phyloP scores from a whole-genome alignment of 2,329 filamentous ascomycete genomes.

The Fusarium chuoi region DNA sequence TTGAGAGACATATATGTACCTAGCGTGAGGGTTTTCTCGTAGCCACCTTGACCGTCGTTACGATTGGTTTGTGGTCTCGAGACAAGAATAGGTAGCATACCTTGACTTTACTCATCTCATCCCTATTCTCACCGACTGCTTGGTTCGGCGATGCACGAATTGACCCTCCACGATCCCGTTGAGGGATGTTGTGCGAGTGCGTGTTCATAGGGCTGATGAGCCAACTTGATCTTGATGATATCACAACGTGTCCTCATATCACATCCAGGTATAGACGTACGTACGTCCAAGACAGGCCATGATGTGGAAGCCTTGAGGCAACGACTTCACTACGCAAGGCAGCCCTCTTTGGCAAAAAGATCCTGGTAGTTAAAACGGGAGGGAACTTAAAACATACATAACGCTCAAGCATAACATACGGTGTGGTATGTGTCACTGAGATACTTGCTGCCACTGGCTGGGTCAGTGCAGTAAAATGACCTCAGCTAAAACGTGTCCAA shows the following conservation, averaged over 20 bases:
- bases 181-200: neutral
- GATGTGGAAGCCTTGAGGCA: conserved; percentile 34
- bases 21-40: conserved; percentile 27
- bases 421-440: neutral
- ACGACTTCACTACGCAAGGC: conserved; percentile 22
- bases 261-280: neutral
- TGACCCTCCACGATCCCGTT: conserved; percentile 2
- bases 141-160: conserved; percentile 2
- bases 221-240: neutral
- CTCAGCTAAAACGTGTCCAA: neutral
- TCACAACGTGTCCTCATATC: conserved; percentile 13
- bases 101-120: neutral
- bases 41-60: neutral
- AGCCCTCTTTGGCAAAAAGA: conserved; percentile 12
- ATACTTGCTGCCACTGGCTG: too few species aligned
- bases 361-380: neutral
- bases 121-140: conserved; percentile 4
- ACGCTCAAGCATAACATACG: conserved; percentile 21
- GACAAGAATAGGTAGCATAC: neutral
- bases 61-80: conserved; percentile 3
- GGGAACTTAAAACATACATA: conserved; percentile 9
- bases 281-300: conserved; percentile 5
- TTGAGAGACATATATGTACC: conserved; percentile 26
- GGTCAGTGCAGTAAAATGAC: neutral
- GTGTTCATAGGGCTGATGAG: conserved; percentile 20